Conservation (phyloP, 805 yeast species). For the Teunomyces tritomae region DNA sequence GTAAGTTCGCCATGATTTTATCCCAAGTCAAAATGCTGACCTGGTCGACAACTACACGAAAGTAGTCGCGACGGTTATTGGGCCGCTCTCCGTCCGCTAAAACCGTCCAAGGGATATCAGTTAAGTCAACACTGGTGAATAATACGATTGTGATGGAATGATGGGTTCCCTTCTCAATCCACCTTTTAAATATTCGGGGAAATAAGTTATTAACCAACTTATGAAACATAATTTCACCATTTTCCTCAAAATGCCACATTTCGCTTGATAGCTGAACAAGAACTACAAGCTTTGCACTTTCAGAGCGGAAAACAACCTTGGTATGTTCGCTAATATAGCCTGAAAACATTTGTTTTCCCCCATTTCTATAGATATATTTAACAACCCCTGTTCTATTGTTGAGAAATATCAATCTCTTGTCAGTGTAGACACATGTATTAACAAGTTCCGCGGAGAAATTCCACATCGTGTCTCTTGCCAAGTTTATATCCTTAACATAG, state of each 20-base stretch:
- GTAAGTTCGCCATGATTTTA: constrained; percentile 81
- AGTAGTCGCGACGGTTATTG: constrained; percentile 69
- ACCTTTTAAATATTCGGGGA: constrained; percentile 82
- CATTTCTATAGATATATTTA: constrained; percentile 61
- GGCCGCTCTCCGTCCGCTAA: constrained; percentile 72
- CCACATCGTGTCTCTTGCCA: constrained; percentile 95
- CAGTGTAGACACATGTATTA: constrained; percentile 62
- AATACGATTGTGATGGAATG: constrained; percentile 87
- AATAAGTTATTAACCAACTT: constrained; percentile 88
- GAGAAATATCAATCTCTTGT: constrained; percentile 63
- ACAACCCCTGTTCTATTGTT: constrained; percentile 62
- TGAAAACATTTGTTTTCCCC: constrained; percentile 60
- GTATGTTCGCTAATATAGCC: constrained; percentile 76
- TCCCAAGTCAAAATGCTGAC: constrained; percentile 88
- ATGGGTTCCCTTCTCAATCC: constrained; percentile 85
- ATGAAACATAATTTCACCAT: constrained; percentile 91
- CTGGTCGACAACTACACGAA: constrained; percentile 92
- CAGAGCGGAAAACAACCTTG: constrained; percentile 83
- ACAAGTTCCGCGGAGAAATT: constrained; percentile 59
- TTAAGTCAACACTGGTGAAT: constrained; percentile 76
- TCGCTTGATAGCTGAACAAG: constrained; percentile 88
- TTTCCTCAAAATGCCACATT: constrained; percentile 98
- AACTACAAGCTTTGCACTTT: constrained; percentile 79
- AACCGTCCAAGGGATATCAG: constrained; percentile 51
- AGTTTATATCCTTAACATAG: constrained; percentile 71